Evolutionary conservation across 2,329 filamentous ascomycete species (phyloP), one percentile per base, ranked within the genome.

Genomic region (Fusarium concolor): DNA sequence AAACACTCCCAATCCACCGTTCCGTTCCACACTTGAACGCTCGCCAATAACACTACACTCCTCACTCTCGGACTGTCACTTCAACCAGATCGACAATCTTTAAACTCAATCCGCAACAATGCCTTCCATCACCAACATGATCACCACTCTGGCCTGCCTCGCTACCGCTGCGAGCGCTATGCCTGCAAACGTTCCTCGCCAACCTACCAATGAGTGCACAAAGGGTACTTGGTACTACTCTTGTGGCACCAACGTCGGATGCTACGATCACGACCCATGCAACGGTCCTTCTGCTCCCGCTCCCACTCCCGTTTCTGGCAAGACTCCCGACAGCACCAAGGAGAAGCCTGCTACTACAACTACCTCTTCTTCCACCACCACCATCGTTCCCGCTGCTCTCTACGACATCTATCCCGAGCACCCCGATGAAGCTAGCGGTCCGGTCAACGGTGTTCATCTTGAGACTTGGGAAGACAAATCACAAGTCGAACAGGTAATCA

Each of bases 401-500:
- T 58, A 66, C 42, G 56, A 65, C 37, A 66, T 72, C 33, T 71
- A 56, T 50, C 70, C 68, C 10, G 58, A 68, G 24, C 15, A 57
- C 15, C 56, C 68, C 11, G 58, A 62, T 18, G 28, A 68, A 41
- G 33, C 46, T 51, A 68, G 68, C 45, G 45, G 55, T 10, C 15
- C 55, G 5, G 56, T 65, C 7, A 12, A 20, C 15, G 72, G 65
- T 12, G 15, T 71, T 3, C 71, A 75, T 14, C 50, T 75, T 18
- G 73, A 75, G 62, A 54, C 71, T 9, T 72, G 65, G 58, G 28
- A 56, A 42, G 59, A 71, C 43, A 52, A 49, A 24, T 73, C 75
- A 5, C 62, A 70, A 18, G 52, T 72, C 2, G 75, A 79, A 49
- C 78, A 79, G 45, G 75, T 75, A 1, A 66, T 71, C 33, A 63